Evolutionary conservation across 1,284 basidiomycete species (phyloP), one percentile per base, ranked within the genome.

Genomic region (Cyathus pygmaeus): DNA sequence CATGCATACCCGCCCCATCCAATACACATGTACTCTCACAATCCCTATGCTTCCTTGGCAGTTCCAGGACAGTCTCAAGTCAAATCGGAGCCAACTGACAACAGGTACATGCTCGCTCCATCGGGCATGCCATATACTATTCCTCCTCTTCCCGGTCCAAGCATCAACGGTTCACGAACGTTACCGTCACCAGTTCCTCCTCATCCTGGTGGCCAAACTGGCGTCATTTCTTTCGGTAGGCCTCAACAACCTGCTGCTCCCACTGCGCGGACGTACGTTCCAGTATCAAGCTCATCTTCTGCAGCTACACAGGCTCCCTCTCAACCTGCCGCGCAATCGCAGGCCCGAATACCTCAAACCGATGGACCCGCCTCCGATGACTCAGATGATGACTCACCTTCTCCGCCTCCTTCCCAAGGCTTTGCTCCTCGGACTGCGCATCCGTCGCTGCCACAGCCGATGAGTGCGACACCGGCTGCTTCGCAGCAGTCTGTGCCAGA

Each of bases 81-180:
- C 53, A 93, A 93, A 71, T 64, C 88, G 2, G 91, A 93, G 67
- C 90, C 89, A 0, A 68, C 87, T 29, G 91, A 93, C 56, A 81
- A 72, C 57, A 83, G 90, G 23, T 92, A 87, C 71, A 85, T 90
- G 67, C 76, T 92, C 26, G 79, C 50, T 26, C 44, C 79, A 4
- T 75, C 76, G 13, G 77, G 76, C 54, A 76, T 82, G 67, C 63
- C 79, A 10, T 90, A 90, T 64, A 74, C 83, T 2, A 71, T 91
- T 11, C 87, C 90, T n/a, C 78, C 89, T 9, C 77, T 92, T 7
- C 84, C 89, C 42, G 89, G 88, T 4, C 89, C 91, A 19, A 83
- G 85, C 60, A 68, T 90, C 5, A 85, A 84, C 42, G 83, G 82
- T 15, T 73, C 70, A 33, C 72, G 83, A 50, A 71, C 72, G 52